Evolutionary conservation across 768 basidiomycete species (phyloP), one percentile per base, ranked within the genome.

Genomic region (Tulasnella sp.): DNA sequence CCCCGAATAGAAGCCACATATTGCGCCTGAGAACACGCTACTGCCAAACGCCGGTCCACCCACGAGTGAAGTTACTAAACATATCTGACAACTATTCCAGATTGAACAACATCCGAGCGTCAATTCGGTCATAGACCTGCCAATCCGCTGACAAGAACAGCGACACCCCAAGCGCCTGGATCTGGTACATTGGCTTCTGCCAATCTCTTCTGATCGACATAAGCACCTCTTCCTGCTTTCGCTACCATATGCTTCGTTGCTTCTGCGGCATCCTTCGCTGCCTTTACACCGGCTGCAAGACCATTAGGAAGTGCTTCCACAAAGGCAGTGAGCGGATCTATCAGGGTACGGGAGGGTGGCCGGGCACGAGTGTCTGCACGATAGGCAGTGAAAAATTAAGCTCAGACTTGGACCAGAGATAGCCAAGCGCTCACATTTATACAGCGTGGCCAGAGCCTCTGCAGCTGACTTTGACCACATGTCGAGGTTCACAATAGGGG

Each of bases 81-180:
- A n/a, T n/a, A n/a, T n/a, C n/a, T n/a, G n/a, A n/a, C n/a, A n/a
- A n/a, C n/a, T n/a, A n/a, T n/a, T n/a, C n/a, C n/a, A n/a, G n/a
- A n/a, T n/a, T n/a, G n/a, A n/a, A n/a, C n/a, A n/a, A n/a, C n/a
- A n/a, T n/a, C n/a, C n/a, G n/a, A n/a, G n/a, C n/a, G n/a, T n/a
- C n/a, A n/a, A n/a, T n/a, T n/a, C n/a, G n/a, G n/a, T n/a, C n/a
- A n/a, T n/a, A n/a, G n/a, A n/a, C 47, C 47, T 12, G 32, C 47
- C 35, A 55, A 39, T 34, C 70, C 76, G 62, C 83, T 76, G 52
- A 89, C 58, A 51, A 88, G 75, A 7, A 73, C 72, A 60, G 81
- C 83, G 49, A 93, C 77, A 39, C 88, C 89, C 85, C 88, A 89
- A 27, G 91, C 91, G 32, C 91, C 91, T 0, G 90, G 89, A 66